Base-by-base conservation (phyloP, 331 rosid species). In the Prunus yedoensis region DNA sequence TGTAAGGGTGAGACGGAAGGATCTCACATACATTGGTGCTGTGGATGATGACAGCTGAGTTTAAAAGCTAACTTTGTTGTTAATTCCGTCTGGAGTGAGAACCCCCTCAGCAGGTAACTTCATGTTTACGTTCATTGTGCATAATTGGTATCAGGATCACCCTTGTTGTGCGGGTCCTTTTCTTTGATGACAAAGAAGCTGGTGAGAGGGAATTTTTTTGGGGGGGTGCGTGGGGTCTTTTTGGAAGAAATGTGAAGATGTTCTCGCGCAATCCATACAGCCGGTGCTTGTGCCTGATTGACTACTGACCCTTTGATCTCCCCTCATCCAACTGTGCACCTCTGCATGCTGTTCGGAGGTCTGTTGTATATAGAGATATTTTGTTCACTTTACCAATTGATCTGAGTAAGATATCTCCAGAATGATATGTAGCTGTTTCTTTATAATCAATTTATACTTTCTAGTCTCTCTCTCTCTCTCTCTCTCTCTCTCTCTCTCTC, bases 41-140 rank as follows among this genome's bases (percentile, higher is more conserved):
- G 84, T 92, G 80, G 99, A 95, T 53, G 99, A 95, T 27, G 97
- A 89, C 77, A 92, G 91, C 88, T 92, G 89, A 92, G 82, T 68
- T 72, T 63, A 25, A 35, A 63, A 68, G 71, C 58, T 83, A 32
- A 83, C 83, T 51, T 63, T 77, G 83, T 81, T 83, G 68, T 89
- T 87, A 54, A 69, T 81, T 77, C 80, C 75, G 82, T 81, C 81
- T 68, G 77, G 80, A 78, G 78, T 71, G 57, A 51, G 83, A 74
- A 70, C 58, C 85, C 89, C 83, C 86, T 73, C 87, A 53, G 83
- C 86, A 73, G 85, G 88, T 79, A 79, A 69, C 6, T 30, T 79
- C 58, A 27, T 51, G 84, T 75, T 83, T 70, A 53, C 47, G 13
- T 74, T 27, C 38, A 53, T 46, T 72, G 76, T 74, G 80, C 85